Base-by-base conservation (phyloP, 2,329 filamentous ascomycete genomes). In the Myriosclerotinia duriaeana region DNA sequence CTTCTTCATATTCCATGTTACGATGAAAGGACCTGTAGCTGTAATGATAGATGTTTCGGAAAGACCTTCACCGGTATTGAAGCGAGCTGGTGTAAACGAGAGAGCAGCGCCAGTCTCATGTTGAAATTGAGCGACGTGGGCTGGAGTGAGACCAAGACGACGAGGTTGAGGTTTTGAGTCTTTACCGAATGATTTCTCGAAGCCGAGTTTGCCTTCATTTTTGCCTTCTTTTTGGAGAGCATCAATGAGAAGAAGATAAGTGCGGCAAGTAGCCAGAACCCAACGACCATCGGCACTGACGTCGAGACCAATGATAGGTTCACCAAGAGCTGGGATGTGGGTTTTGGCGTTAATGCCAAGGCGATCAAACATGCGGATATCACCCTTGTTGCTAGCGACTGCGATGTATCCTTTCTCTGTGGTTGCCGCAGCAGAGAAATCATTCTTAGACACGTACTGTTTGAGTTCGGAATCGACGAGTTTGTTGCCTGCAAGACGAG, bases 281-380 rank as follows among this genome's bases (percentile, higher is more conserved):
- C 94, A 99, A 73, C 92, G 91, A 61, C 95, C 95, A 77, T 99
- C 93, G 9, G 95, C 95, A 62, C 92, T 96, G 14, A 97, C 93
- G 76, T 99, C 95, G 69, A 99, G 86, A 68, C 95, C 95, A 71
- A 96, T 90, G 74, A 99, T 98, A 4, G 93, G 88, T 75, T 99
- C 95, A 71, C 95, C 95, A 17, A 99, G 87, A 7, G 95, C 95
- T 3, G 95, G 95, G 66, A 99, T 93, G 70, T 96, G 91, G 0
- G 95, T 98, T 84, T 99, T 99, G 50, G 95, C 95, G 72, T 97
- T 96, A 80, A 98, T 96, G 17, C 95, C 95, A 2, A 99, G 86
- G 22, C 93, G 91, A 77, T 99, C 95, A 74, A 99, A 99, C 73
- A 99, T 87, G 65, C 95, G 92, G 69, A 99, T 93, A 72, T 99